Evolutionary conservation across 2,329 filamentous ascomycete species (phyloP), one percentile per base, ranked within the genome.

Genomic region (Aspergillus persii): DNA sequence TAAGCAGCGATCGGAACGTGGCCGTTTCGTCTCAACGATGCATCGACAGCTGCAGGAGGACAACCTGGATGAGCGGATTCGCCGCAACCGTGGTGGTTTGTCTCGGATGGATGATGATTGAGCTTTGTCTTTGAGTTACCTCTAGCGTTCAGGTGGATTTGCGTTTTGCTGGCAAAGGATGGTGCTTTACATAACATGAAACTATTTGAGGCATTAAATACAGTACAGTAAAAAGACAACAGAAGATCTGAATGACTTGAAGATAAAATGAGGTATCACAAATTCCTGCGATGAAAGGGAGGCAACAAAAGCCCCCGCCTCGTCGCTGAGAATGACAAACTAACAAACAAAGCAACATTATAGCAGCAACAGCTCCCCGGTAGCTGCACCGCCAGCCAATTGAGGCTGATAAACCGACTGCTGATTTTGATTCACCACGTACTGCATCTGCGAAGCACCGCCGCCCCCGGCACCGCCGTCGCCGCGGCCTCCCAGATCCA

Each of bases 391-490:
- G 50, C 85, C 87, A 64, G 85, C 85, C 11, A 84, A 83, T 27
- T 86, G 83, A 11, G 88, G 88, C 72, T 90, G 88, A 71, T 92
- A 88, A 41, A 89, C 85, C 62, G 90, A 87, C 75, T 96, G 86
- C 60, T 88, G 87, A 68, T 91, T 91, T 70, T 94, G 91, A 73
- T 89, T 96, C 51, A 96, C 92, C 53, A 96, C 88, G 67, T 83
- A 85, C 64, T 81, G 80, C 54, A 76, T 77, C 62, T 78, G 76
- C 8, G 69, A 71, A 50, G 80, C 81, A 26, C 80, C 81, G 33
- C 81, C 83, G 52, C 85, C 86, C 23, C 86, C 86, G 71, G 88
- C 89, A 12, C 85, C 85, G 66, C 88, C 88, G 50, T 86, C 78
- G 44, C 86, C 83, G 65, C 85, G 79, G 39, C 88, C 85, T 66